Percentiles rank a stretch among this genome's conserved stretches.
Conservation (phyloP, 176 grass and related monocot genomes). For the Oryza meridionalis region DNA sequence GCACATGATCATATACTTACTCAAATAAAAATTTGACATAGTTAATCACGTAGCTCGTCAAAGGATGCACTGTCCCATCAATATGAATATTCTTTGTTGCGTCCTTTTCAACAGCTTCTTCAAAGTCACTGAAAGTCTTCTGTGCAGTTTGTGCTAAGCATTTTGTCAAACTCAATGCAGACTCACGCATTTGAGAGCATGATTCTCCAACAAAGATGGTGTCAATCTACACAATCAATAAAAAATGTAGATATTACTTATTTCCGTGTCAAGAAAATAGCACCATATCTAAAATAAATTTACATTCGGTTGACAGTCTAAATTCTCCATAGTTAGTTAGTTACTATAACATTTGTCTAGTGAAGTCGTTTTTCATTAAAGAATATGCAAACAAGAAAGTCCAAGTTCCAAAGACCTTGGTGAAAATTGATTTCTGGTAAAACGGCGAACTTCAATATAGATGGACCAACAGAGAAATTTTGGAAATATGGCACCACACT, state of each 20-base stretch:
- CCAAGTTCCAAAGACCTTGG: not conserved
- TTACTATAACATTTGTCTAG: not conserved
- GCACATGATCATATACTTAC: conserved; percentile 56
- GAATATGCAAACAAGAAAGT: not conserved
- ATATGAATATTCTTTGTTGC: conserved; percentile 82
- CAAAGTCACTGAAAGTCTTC: conserved; percentile 92
- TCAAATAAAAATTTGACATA: conserved; percentile 96
- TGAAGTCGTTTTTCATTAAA: not conserved
- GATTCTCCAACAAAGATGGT: conserved; percentile 82
- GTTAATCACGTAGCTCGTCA: conserved; percentile 96
- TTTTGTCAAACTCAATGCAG: conserved; percentile 68
- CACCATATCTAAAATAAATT: not conserved
- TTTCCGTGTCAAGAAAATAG: not conserved
- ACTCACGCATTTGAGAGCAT: conserved; percentile 72
- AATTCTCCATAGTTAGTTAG: not conserved
- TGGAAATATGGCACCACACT: conserved; percentile 7
- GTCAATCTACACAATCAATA: conserved; percentile 64
- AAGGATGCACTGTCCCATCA: conserved; percentile 97
- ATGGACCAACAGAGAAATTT: not conserved
- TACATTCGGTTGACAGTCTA: conserved; percentile 3
- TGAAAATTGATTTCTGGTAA: not conserved
- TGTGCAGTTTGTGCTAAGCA: conserved; percentile 88
- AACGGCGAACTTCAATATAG: not conserved
- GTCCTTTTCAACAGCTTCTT: conserved; percentile 95
- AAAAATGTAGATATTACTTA: conserved; percentile 26